Conservation (phyloP, 805 yeast genomes). For the Pichia cabralensis region DNA sequence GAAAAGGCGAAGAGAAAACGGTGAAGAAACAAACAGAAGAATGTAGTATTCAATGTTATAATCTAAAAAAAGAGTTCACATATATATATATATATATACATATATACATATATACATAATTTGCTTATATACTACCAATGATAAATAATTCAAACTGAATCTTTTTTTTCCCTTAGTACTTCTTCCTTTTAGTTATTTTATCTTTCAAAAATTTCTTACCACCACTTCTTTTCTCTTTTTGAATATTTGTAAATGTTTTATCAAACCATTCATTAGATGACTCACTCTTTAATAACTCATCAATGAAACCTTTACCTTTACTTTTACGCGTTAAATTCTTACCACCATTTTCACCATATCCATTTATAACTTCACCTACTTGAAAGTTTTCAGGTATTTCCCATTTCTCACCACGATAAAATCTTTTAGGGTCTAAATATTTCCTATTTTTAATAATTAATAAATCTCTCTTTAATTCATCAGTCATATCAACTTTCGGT, state of each 20-base stretch:
- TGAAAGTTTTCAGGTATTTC: constrained; percentile 58
- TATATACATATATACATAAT: too few species aligned
- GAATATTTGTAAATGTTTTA: constrained; percentile 76
- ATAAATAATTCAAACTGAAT: too few species aligned
- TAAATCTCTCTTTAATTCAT: constrained; percentile 65
- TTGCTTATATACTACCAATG: too few species aligned
- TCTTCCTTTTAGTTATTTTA: constrained; percentile 46
- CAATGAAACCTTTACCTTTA: constrained; percentile 70
- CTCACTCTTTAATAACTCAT: constrained; percentile 69
- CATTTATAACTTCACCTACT: constrained; percentile 80
- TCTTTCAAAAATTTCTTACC: constrained; percentile 58
- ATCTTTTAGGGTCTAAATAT: constrained; percentile 91
- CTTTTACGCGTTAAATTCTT: constrained; percentile 60
- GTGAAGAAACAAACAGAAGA: constrained; percentile 23
- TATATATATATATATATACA: too few species aligned
- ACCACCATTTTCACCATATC: constrained; percentile 67
- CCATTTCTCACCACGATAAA: constrained; percentile 82
- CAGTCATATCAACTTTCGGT: constrained; percentile 68
- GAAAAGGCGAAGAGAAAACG: constrained; percentile 21
- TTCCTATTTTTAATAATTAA: constrained; percentile 74
- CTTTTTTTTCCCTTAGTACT: neutral
- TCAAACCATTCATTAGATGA: constrained; percentile 69
- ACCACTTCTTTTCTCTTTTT: constrained; percentile 44
- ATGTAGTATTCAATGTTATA: too few species aligned
- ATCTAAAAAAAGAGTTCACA: too few species aligned